Evolutionary conservation across 2,329 filamentous ascomycete species (phyloP).

Genomic region (Fusarium dimerum): DNA sequence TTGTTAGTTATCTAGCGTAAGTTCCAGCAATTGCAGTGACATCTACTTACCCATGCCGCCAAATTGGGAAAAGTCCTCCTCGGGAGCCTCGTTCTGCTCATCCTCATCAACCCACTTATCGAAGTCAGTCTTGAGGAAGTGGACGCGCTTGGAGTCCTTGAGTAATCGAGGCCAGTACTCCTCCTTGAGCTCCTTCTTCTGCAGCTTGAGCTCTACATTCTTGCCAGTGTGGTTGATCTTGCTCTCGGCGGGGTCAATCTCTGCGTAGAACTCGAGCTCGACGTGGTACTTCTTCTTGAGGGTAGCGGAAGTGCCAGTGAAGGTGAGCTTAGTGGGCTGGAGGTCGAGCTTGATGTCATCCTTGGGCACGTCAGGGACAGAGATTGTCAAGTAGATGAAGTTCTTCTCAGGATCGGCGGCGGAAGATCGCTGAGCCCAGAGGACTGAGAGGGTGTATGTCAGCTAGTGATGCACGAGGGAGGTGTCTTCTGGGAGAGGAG

Average conservation of each 20-base stretch:
- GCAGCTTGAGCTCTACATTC: conserved; percentile 85
- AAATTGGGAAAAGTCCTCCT: conserved; percentile 75
- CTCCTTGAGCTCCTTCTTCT: conserved; percentile 94
- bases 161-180: conserved; percentile 96
- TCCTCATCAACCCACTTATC: conserved; percentile 99
- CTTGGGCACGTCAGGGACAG: conserved; percentile 79
- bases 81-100: conserved; percentile 87
- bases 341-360: conserved; percentile 80
- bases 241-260: conserved; percentile 83
- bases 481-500: not conserved
- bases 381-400: conserved; percentile 91
- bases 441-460: conserved; percentile 58
- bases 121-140: conserved; percentile 98
- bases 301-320: conserved; percentile 78
- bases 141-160: conserved; percentile 85
- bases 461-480: conserved; percentile 1
- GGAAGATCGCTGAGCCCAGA: conserved; percentile 97
- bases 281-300: conserved; percentile 88
- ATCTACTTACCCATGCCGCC: conserved; percentile 62
- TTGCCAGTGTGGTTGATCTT: conserved; percentile 87
- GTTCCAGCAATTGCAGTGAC: not conserved
- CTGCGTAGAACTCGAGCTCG: conserved; percentile 82
- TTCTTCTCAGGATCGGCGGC: conserved; percentile 80
- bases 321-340: conserved; percentile 73
- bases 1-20: not conserved